Evolutionary conservation across 169 alveolate species (phyloP).

Genomic region (Cryptosporidium baileyi): DNA sequence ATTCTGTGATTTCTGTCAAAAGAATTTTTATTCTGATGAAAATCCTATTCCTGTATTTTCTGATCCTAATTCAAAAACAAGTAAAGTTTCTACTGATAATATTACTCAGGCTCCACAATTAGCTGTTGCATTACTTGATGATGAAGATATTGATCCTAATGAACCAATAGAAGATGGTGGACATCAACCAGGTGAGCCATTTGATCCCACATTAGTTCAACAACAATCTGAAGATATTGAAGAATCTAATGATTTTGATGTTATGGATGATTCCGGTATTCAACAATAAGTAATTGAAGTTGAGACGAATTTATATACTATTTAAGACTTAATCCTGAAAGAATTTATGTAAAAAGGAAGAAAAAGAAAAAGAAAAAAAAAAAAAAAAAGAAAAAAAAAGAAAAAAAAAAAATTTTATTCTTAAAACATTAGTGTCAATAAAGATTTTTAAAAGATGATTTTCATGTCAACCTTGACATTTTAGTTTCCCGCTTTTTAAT

Average conservation of each 20-base stretch:
- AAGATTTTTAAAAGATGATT: too few relatives aligned
- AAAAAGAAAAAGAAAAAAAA: too few relatives aligned
- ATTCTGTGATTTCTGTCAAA: constrained; percentile 56
- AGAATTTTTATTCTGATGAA: constrained; percentile 24
- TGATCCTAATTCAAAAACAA: neutral
- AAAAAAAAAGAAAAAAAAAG: too few relatives aligned
- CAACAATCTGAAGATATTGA: constrained; percentile 63
- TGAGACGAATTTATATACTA: too few relatives aligned
- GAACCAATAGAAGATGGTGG: constrained; percentile 68
- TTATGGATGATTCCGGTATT: constrained; percentile 23
- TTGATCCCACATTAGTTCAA: neutral
- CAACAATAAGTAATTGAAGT: constrained; percentile 1
- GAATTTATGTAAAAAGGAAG: too few relatives aligned
- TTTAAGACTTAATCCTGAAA: too few relatives aligned
- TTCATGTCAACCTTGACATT: too few relatives aligned
- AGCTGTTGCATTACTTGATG: constrained; percentile 56
- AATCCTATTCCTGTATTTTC: constrained; percentile 40
- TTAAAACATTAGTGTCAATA: too few relatives aligned
- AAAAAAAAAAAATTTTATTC: too few relatives aligned
- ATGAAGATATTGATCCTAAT: constrained; percentile 65
- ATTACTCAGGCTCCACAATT: constrained; percentile 5
- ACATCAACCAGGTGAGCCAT: constrained; percentile 68
- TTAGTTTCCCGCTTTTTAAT: too few relatives aligned
- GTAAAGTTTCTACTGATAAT: neutral
- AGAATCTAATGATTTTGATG: constrained; percentile 56